Percentiles rank a stretch among this genome's conserved stretches.
Conservation (phyloP, 1,139 yeast species). For the Zygosaccharomyces sapae region DNA sequence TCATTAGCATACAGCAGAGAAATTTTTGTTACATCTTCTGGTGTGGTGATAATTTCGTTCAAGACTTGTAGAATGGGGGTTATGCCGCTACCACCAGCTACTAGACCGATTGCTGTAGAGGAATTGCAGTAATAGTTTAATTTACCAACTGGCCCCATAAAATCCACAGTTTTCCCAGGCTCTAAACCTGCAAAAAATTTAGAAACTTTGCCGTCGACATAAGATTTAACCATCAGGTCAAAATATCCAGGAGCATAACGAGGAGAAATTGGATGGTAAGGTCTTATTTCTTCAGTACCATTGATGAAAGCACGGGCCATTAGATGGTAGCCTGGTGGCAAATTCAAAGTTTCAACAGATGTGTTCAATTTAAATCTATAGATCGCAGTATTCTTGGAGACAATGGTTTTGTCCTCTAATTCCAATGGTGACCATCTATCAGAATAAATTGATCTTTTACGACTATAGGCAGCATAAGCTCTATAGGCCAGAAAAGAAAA, state of each 20-base stretch:
- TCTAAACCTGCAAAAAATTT: conserved; percentile 56
- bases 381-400: conserved; percentile 65
- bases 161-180: conserved; percentile 63
- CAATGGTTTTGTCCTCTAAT: conserved; percentile 63
- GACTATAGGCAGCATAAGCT: conserved; percentile 44
- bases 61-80: conserved; percentile 73
- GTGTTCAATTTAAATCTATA: conserved; percentile 63
- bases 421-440: conserved; percentile 63
- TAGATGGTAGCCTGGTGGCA: conserved; percentile 72
- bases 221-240: conserved; percentile 70
- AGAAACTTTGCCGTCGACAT: conserved; percentile 64
- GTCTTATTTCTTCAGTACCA: conserved; percentile 59
- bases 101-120: conserved; percentile 58
- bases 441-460: conserved; percentile 46
- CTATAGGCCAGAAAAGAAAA: conserved; percentile 43
- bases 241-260: conserved; percentile 67
- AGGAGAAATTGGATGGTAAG: conserved; percentile 72
- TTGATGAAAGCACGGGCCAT: conserved; percentile 51
- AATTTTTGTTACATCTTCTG: conserved; percentile 58
- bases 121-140: conserved; percentile 57
- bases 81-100: conserved; percentile 83
- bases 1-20: conserved; percentile 66
- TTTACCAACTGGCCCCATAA: conserved; percentile 76
- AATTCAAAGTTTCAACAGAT: conserved; percentile 55
- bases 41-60: conserved; percentile 55